Evolutionary conservation across 2,329 filamentous ascomycete genomes (phyloP).

Genomic region (Coleophoma cylindrospora): DNA sequence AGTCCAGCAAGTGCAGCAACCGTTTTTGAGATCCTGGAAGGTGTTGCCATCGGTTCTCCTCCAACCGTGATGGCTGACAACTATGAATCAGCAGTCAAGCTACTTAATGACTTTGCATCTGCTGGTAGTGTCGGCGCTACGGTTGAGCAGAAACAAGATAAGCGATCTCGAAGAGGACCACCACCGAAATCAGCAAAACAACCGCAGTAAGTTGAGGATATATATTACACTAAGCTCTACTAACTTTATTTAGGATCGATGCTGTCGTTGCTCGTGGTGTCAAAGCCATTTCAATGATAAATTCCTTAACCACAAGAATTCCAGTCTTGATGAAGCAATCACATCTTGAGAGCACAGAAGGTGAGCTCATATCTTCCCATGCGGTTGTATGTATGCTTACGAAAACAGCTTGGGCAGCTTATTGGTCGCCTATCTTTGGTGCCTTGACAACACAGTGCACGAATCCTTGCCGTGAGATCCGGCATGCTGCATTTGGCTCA

Average conservation of each 20-base stretch:
- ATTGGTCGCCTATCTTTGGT: constrained; percentile 94
- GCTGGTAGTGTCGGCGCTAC: constrained; percentile 69
- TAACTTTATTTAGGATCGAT: constrained; percentile 47
- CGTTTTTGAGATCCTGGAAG: constrained; percentile 85
- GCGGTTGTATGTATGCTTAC: constrained; percentile 4
- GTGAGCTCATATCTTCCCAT: constrained; percentile 35
- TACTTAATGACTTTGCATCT: constrained; percentile 87
- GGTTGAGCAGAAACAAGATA: constrained; percentile 65
- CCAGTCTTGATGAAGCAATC: constrained; percentile 88
- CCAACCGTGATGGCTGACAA: constrained; percentile 91
- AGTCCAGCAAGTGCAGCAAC: constrained; percentile 66
- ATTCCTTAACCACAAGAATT: constrained; percentile 75
- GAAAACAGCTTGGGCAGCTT: constrained; percentile 83
- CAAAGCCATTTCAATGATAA: constrained; percentile 76
- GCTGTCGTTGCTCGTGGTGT: constrained; percentile 72
- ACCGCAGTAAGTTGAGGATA: constrained; percentile 43
- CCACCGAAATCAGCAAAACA: constrained; percentile 46
- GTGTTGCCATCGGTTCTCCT: constrained; percentile 63
- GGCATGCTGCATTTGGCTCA: constrained; percentile 80
- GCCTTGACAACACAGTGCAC: constrained; percentile 85
- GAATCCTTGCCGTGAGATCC: constrained; percentile 89
- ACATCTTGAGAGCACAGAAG: constrained; percentile 81
- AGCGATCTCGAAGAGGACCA: constrained; percentile 31
- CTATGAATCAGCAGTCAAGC: constrained; percentile 78
- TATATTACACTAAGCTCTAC: not conserved